Percentiles rank a stretch among this genome's conserved stretches.
Conservation (phyloP, 129 eudicot genomes). For the Smallanthus sonchifolius region DNA sequence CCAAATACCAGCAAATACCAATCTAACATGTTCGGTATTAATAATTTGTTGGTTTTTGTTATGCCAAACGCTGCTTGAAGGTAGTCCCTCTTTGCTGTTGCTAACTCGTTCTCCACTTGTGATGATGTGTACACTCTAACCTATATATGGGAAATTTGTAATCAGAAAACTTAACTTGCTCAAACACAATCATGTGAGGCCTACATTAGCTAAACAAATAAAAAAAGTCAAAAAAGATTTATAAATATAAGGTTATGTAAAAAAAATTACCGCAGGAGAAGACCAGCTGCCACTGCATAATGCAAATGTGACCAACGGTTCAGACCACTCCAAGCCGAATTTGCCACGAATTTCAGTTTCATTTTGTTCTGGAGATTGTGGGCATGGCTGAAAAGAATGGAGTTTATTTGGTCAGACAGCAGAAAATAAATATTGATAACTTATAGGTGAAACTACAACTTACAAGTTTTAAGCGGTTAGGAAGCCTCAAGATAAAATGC, state of each 20-base stretch:
- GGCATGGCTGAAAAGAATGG: conserved; percentile 34
- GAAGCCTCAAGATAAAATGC: conserved; percentile 79
- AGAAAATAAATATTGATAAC: background rate
- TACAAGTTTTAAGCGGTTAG: conserved; percentile 68
- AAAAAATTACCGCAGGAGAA: conserved; percentile 71
- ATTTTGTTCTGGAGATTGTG: conserved; percentile 44
- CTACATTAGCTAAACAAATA: background rate
- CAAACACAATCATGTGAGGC: background rate
- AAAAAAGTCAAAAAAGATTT: background rate
- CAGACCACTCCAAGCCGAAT: conserved; percentile 87
- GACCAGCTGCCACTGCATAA: conserved; percentile 93
- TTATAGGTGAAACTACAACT: conserved; percentile 21
- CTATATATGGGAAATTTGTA: conserved; percentile 26
- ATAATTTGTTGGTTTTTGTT: conserved; percentile 44
- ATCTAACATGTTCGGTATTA: conserved; percentile 76
- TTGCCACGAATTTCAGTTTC: conserved; percentile 48
- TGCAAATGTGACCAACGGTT: conserved; percentile 91
- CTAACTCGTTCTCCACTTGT: conserved; percentile 64
- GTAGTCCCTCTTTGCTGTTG: conserved; percentile 65
- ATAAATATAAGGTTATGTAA: background rate
- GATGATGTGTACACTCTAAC: conserved; percentile 77
- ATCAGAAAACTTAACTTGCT: background rate
- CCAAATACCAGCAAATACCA: conserved; percentile 87
- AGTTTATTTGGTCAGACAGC: background rate
- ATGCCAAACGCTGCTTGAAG: conserved; percentile 74